Conservation (phyloP, 2,329 filamentous ascomycete species). For the Ceratocystis albifundus region DNA sequence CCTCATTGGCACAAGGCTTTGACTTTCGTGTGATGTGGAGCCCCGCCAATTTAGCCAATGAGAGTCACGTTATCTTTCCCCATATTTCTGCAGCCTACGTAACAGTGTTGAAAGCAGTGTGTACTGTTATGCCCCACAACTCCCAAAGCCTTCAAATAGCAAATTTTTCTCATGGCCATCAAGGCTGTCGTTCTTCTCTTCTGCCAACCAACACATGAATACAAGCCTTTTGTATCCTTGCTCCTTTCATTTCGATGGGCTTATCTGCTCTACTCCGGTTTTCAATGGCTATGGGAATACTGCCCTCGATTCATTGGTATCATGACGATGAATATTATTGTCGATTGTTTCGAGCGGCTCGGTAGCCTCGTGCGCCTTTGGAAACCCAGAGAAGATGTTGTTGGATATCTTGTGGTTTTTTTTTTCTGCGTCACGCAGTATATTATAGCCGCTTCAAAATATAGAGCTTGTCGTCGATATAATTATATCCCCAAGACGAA, state of each 20-base stretch:
- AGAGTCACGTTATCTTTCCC: background rate
- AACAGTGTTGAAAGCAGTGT: background rate
- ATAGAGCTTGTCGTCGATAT: conserved; percentile 24
- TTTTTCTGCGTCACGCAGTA: background rate
- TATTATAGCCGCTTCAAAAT: conserved; percentile 20
- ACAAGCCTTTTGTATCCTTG: background rate
- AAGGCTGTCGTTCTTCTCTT: background rate
- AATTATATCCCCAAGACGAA: conserved; percentile 32
- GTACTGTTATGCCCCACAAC: background rate
- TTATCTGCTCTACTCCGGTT: background rate
- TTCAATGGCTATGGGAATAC: background rate
- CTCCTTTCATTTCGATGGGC: background rate
- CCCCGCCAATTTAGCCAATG: too few relatives aligned
- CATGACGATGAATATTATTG: background rate
- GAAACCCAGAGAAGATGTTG: too few relatives aligned
- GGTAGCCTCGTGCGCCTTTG: too few relatives aligned
- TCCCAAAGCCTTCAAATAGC: background rate
- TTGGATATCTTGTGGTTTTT: background rate
- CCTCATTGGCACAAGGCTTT: too few relatives aligned
- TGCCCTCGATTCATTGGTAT: background rate
- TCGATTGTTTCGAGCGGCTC: background rate
- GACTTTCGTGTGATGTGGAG: too few relatives aligned
- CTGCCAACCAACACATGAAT: background rate
- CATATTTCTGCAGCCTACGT: background rate
- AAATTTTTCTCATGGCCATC: background rate